Base-by-base conservation (phyloP, 192 early-diverging fungal species). In the Coemansia sp. region DNA sequence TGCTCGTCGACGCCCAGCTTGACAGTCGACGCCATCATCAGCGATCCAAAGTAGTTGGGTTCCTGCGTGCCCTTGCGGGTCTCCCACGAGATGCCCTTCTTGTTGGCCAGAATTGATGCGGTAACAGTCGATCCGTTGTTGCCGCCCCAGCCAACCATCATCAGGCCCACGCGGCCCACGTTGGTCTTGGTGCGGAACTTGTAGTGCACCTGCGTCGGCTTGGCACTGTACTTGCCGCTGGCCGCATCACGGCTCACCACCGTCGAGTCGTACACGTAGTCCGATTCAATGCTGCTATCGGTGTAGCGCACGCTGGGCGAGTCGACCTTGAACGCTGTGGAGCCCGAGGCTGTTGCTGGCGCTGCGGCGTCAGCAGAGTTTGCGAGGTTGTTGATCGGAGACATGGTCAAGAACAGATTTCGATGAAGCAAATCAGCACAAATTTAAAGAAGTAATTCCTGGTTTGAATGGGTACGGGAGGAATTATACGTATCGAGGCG, bases 111-210 rank as follows among this genome's bases (percentile, higher is more conserved):
- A 81, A 97, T 93, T 75, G 93, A 90, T 6, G 97, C 97, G 44
- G 95, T 97, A 61, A 98, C 71, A 58, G 96, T 98, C 58, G 94
- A 92, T 58, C 96, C 96, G 83, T 98, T 98, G 92, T 99, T 99
- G 69, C 97, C 97, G 69, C 94, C 97, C 93, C 93, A 96, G 28
- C 97, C 97, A 69, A 99, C 94, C 77, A 99, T 89, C 97, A 99
- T 97, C 49, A 99, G 83, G 65, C 93, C 92, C 74, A 80, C 74
- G 61, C 76, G 76, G 8, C 74, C 73, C 42, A 97, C 89, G 34
- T 76, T 84, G 71, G 85, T 84, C 51, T 88, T 86, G 71, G 91
- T 92, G 78, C 90, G 87, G 85, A 99, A 99, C 58, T 90, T 79
- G 86, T 95, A 98, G 67, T 81, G 82, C 67, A 88, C 87, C 79